Percentiles rank a stretch among this genome's conserved stretches.
Conservation (phyloP, 306 rosid species). For the Carpinus fangiana region DNA sequence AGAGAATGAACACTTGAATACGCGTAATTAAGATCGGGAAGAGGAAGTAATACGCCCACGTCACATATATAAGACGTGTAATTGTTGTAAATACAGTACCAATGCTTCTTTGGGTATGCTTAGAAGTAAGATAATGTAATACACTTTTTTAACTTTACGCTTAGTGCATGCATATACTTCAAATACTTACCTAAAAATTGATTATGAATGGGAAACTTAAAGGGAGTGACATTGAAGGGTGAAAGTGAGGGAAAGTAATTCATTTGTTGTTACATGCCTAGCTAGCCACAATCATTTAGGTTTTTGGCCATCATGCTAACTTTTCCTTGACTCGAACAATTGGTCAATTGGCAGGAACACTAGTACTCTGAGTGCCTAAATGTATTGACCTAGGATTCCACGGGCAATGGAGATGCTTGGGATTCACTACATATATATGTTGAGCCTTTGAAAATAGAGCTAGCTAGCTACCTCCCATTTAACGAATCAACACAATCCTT, state of each 20-base stretch:
- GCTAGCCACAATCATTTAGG: not conserved
- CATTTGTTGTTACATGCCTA: not conserved
- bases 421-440: no score
- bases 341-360: no score
- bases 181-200: not conserved
- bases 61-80: constrained; percentile 18
- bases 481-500: no score
- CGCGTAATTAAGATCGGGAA: not conserved
- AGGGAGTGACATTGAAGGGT: not conserved
- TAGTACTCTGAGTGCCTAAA: no score
- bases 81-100: constrained; percentile 35
- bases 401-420: no score
- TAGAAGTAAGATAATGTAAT: constrained; percentile 34
- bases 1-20: no score
- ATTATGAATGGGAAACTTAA: constrained; percentile 19
- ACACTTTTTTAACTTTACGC: constrained; percentile 28
- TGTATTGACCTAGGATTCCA: no score
- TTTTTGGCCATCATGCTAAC: not conserved
- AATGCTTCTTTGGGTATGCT: constrained; percentile 30
- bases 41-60: constrained; percentile 3
- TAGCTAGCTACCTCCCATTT: no score
- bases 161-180: constrained; percentile 10
- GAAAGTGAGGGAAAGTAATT: constrained; percentile 1
- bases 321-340: no score
- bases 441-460: no score